phyloP scores from a whole-genome alignment of 805 yeast genomes.

The Yamadazyma laniorum region DNA sequence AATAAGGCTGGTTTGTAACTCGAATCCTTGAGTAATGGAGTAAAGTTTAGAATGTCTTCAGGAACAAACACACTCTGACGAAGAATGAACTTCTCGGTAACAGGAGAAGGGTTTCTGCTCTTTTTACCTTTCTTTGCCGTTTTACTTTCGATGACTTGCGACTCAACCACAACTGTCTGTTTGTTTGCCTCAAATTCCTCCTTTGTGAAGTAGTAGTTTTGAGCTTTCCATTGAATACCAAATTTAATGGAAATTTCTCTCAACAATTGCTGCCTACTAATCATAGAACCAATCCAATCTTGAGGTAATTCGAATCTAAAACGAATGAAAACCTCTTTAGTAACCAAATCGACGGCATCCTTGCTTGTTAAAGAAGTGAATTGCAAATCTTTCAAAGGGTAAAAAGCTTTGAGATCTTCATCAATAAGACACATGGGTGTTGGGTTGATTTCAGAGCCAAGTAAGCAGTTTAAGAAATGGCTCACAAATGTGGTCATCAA shows the following conservation, averaged over 20 bases:
- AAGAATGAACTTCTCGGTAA: constrained; percentile 13
- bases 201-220: constrained; percentile 47
- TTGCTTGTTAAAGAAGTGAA: constrained; percentile 48
- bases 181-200: constrained; percentile 34
- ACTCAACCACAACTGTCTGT: constrained; percentile 18
- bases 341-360: constrained; percentile 43
- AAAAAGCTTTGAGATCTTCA: constrained; percentile 40
- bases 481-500: constrained; percentile 60
- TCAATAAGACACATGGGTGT: constrained; percentile 42
- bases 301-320: constrained; percentile 59
- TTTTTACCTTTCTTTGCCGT: constrained; percentile 33
- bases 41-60: constrained; percentile 64
- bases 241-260: constrained; percentile 72
- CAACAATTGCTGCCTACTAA: constrained; percentile 46
- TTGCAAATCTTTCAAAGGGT: constrained; percentile 37
- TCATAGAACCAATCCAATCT: constrained; percentile 42
- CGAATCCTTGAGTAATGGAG: constrained; percentile 76
- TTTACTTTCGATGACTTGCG: constrained; percentile 3
- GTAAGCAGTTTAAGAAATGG: constrained; percentile 68
- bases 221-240: constrained; percentile 82
- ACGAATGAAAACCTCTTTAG: constrained; percentile 55
- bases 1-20: constrained; percentile 63
- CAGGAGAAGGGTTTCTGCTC: constrained; percentile 18
- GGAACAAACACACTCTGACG: constrained; percentile 48
- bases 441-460: constrained; percentile 50